Percentiles rank a stretch among this genome's conserved stretches.
Evolutionary conservation across 1,284 basidiomycete genomes (phyloP).

Genomic region (Mycena sp.): DNA sequence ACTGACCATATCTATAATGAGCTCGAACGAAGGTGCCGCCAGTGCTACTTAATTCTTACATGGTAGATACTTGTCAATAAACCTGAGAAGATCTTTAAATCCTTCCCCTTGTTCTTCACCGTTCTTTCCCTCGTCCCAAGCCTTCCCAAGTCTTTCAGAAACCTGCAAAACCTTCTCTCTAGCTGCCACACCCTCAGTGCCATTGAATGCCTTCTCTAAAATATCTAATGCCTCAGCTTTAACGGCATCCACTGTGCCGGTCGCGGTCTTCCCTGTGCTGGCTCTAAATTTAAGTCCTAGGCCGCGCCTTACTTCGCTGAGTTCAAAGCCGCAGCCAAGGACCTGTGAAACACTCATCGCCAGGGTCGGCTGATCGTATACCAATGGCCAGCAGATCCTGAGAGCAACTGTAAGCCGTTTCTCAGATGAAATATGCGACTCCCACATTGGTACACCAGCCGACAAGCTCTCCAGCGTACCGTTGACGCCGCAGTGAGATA

Average conservation of each 20-base stretch:
- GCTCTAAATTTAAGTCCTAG: background rate
- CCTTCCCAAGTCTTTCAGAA: background rate
- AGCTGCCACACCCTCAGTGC: background rate
- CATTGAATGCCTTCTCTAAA: background rate
- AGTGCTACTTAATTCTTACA: too few relatives aligned
- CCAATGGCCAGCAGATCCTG: slow-evolving; percentile 1
- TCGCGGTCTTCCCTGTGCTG: background rate
- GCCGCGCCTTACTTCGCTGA: background rate
- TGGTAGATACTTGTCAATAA: too few relatives aligned
- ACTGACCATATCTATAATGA: too few relatives aligned
- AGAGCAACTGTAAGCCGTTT: background rate
- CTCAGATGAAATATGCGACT: background rate
- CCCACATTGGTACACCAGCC: background rate
- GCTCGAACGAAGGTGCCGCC: too few relatives aligned
- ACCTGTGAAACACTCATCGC: background rate
- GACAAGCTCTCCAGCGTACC: background rate
- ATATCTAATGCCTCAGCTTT: background rate
- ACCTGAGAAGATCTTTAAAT: too few relatives aligned
- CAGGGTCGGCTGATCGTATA: background rate
- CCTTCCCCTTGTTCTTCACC: too few relatives aligned
- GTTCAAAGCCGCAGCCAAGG: background rate
- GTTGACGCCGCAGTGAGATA: slow-evolving; percentile 1
- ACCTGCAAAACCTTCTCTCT: background rate
- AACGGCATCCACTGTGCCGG: background rate
- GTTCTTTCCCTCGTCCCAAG: background rate